These are phyloP conservation scores for Fraxinus latifolia DNA, from an alignment of 305 asterid genomes.

Conservation along the genomic window DNA sequence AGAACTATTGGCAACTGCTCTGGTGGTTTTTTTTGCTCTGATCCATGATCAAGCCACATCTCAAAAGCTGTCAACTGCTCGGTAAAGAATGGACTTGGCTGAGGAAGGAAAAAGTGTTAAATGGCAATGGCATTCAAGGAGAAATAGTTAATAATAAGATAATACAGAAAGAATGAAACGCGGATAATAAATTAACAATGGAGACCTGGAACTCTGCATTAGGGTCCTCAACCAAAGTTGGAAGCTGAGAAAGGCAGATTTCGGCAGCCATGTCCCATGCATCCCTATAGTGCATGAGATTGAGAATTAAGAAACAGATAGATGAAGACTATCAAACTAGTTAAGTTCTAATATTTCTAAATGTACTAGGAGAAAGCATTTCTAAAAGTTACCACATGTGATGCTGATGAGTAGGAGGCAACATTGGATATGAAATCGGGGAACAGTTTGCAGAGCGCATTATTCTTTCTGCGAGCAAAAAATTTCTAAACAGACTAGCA, in stretches of 20 bases:
- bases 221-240: slow-evolving; percentile 81
- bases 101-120: slow-evolving; percentile 26
- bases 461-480: slow-evolving; percentile 79
- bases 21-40: slow-evolving; percentile 91
- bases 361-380: slow-evolving; percentile 15
- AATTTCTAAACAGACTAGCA: slow-evolving; percentile 54
- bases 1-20: slow-evolving; percentile 99
- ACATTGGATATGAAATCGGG: slow-evolving; percentile 82
- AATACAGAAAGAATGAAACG: slow-evolving; percentile 7
- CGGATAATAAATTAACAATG: background rate
- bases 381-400: slow-evolving; percentile 73
- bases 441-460: slow-evolving; percentile 99
- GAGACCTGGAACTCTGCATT: slow-evolving; percentile 93
- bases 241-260: slow-evolving; percentile 99
- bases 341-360: background rate
- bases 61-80: slow-evolving; percentile 99
- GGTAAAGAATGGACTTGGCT: slow-evolving; percentile 97
- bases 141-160: slow-evolving; percentile 12
- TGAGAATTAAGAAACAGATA: slow-evolving; percentile 15
- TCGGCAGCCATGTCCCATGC: slow-evolving; percentile 99
- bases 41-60: slow-evolving; percentile 99
- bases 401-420: slow-evolving; percentile 98
- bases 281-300: slow-evolving; percentile 60
- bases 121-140: slow-evolving; percentile 16
- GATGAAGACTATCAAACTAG: slow-evolving; percentile 16